phyloP scores from a whole-genome alignment of 768 basidiomycete genomes.

The Suillus variegatus region DNA sequence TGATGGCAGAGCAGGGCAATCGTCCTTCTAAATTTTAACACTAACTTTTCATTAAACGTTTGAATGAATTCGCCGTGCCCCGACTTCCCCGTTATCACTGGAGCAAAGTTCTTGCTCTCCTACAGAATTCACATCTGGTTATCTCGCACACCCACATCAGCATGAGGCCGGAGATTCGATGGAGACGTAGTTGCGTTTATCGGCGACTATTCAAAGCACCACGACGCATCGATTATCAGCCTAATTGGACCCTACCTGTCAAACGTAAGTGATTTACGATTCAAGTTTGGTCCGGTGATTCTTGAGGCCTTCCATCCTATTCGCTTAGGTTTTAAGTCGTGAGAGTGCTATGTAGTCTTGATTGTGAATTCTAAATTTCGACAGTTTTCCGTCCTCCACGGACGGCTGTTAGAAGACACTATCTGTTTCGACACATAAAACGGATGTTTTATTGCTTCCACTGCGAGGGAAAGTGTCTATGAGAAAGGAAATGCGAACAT shows the following conservation, averaged over 20 bases:
- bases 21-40: background rate
- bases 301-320: background rate
- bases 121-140: background rate
- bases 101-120: background rate
- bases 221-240: background rate
- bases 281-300: background rate
- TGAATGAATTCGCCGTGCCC: background rate
- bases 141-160: background rate
- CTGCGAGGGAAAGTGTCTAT: background rate
- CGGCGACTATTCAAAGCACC: background rate
- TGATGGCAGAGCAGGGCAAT: background rate
- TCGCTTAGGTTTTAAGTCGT: background rate
- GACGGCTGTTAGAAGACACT: background rate
- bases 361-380: background rate
- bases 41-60: too few relatives aligned
- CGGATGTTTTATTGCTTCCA: background rate
- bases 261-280: background rate
- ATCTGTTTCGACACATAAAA: background rate
- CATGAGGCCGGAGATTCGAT: background rate
- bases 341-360: conserved; percentile 2
- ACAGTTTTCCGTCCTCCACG: background rate
- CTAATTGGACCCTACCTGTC: background rate
- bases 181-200: background rate
- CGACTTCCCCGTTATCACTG: background rate
- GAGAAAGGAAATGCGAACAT: background rate